A percentile compares a stretch with the other conserved stretches of the same genome.
These are phyloP conservation scores for Colletotrichum tropicale DNA, from an alignment of 2,329 filamentous ascomycete species.

Conservation along the genomic window DNA sequence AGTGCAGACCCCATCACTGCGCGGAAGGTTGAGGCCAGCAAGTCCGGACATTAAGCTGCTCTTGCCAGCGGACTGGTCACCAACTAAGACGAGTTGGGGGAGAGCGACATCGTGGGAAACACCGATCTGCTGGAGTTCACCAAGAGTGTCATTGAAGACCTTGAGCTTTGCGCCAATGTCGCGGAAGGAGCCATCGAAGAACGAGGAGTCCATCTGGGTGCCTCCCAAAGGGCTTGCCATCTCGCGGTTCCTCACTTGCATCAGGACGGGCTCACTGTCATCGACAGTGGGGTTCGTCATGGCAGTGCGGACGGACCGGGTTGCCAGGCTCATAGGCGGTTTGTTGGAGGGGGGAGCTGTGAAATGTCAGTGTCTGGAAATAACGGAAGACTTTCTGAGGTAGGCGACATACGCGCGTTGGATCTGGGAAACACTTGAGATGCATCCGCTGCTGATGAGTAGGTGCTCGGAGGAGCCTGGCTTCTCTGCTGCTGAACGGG, in stretches of 20 bases:
- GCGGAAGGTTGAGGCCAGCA: conserved; percentile 73
- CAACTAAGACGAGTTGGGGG: conserved; percentile 82
- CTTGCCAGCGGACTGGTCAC: conserved; percentile 86
- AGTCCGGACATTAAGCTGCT: conserved; percentile 71
- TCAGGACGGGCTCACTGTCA: conserved; percentile 41
- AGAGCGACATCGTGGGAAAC: conserved; percentile 74
- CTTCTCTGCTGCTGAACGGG: background rate
- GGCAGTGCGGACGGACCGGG: background rate
- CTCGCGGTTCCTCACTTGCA: conserved; percentile 37
- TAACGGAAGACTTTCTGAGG: background rate
- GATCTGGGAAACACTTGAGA: conserved; percentile 31
- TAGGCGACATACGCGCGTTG: conserved; percentile 39
- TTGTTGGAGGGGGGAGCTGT: conserved; percentile 42
- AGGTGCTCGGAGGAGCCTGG: background rate
- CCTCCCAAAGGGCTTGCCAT: conserved; percentile 24
- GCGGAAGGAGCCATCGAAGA: conserved; percentile 47
- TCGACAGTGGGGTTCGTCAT: conserved; percentile 10
- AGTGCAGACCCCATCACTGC: conserved; percentile 76
- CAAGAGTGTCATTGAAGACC: conserved; percentile 68
- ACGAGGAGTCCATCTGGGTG: conserved; percentile 37
- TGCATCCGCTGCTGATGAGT: background rate
- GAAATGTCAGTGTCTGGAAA: background rate
- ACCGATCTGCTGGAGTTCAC: conserved; percentile 72
- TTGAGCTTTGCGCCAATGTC: conserved; percentile 69
- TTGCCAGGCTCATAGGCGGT: background rate